Base-by-base conservation (phyloP, 2,329 filamentous ascomycete genomes). In the Hirsutella thompsonii region DNA sequence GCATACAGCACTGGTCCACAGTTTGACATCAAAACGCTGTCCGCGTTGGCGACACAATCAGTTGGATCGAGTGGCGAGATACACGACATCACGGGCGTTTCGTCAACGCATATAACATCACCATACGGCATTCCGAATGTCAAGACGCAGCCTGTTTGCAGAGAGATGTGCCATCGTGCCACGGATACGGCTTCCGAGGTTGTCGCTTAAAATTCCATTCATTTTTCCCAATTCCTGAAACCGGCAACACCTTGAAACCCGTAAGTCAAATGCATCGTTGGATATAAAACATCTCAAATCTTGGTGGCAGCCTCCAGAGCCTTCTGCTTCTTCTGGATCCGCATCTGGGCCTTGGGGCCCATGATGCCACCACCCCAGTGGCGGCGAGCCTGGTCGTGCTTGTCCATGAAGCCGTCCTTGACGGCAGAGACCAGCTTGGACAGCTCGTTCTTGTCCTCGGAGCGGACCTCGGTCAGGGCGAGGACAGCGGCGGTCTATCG, bases 281-380 rank as follows among this genome's bases (percentile, higher is more conserved):
- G 58, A 58, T 62, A 62, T 61, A 55, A 55, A 51, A 54, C 53
- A 54, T 52, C 51, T 66, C 93, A 98, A 74, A 98, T 93, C 84
- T 96, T 96, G 79, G 95, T 88, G 65, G 92, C 89, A 62, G 69
- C 70, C 72, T 96, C 92, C 50, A 92, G 62, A 62, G 89, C 88
- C 83, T 95, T 95, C 71, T 83, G 78, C 76, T 86, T 87, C 84
- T 94, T 95, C 68, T 70, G 68, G 49, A 70, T 75, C 61, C 70
- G 70, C 69, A 75, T 77, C 69, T 78, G 79, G 63, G 92, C 89
- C 86, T 98, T 98, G 66, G 81, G 76, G 61, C 92, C 75, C 89
- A 98, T 95, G 74, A 98, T 95, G 70, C 93, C 93, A 79, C 92
- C 92, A 74, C 93, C 92, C 92, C 93, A 98, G 72, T 90, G 85